These are phyloP conservation scores for Verticillium nubilum DNA, from an alignment of 2,329 filamentous ascomycete species.

Conservation along the genomic window DNA sequence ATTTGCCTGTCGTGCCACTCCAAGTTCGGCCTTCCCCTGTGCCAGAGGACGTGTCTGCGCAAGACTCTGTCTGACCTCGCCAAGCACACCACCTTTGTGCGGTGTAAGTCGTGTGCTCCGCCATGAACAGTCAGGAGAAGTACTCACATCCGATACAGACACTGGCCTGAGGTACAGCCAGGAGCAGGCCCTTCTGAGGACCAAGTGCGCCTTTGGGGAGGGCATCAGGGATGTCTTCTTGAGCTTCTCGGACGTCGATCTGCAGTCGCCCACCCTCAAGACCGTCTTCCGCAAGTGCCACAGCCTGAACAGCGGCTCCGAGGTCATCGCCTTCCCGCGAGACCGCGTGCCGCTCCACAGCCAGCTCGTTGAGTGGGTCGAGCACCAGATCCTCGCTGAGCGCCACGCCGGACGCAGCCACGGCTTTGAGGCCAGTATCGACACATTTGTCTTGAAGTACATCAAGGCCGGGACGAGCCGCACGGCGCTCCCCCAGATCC, in stretches of 20 bases:
- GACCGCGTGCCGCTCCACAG: not conserved
- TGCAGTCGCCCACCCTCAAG: not conserved
- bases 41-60: conserved; percentile 3
- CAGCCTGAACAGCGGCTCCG: not conserved
- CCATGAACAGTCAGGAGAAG: not conserved
- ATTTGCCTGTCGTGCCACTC: conserved; percentile 3
- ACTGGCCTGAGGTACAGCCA: not conserved
- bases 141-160: not conserved
- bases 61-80: not conserved
- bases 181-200: conserved; percentile 2
- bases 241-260: conserved; percentile 1
- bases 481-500: conserved; percentile 8
- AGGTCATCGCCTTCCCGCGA: not conserved
- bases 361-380: conserved; percentile 2
- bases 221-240: not conserved
- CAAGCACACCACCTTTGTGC: conserved; percentile 1
- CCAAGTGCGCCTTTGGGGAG: not conserved
- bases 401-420: not conserved
- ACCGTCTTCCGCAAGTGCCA: conserved; percentile 3
- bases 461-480: not conserved
- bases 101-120: conserved; percentile 6
- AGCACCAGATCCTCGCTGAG: not conserved
- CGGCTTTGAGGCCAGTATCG: conserved; percentile 5
- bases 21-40: conserved; percentile 1
- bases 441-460: conserved; percentile 4